Percentiles rank a stretch among this genome's conserved stretches.
These are phyloP conservation scores for Curvularia sp. DNA, from an alignment of 2,329 filamentous ascomycete species.

Conservation along the genomic window DNA sequence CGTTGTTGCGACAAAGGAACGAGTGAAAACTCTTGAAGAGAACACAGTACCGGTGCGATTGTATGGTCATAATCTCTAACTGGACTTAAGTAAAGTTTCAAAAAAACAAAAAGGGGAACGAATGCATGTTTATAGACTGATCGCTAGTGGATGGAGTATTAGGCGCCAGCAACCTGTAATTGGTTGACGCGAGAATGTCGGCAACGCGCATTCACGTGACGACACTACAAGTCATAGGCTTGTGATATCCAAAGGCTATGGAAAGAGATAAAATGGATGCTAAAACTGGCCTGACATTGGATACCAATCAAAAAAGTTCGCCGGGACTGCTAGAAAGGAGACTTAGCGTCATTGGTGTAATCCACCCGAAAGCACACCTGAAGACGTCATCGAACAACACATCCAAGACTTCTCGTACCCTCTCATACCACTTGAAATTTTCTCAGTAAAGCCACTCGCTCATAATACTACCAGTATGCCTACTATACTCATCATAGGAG, in stretches of 20 bases:
- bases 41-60: conserved; percentile 1
- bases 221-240: not conserved
- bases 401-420: not conserved
- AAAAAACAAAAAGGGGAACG: not conserved
- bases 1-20: not conserved
- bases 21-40: not conserved
- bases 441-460: not conserved
- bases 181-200: not conserved
- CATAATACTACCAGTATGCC: not conserved
- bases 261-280: not conserved
- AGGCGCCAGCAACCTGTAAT: conserved; percentile 1
- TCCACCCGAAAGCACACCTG: not conserved
- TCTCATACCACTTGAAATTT: not conserved
- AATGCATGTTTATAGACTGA: not conserved
- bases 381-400: not conserved
- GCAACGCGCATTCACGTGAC: conserved; percentile 7
- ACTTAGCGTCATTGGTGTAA: not conserved
- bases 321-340: not conserved
- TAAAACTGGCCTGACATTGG: not conserved
- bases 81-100: not conserved
- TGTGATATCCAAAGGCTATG: not conserved
- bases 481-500: not conserved
- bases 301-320: not conserved
- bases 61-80: not conserved
- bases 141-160: not conserved